Evolutionary conservation across 495 filamentous ascomycete species (phyloP).

Genomic region (Penicillium salamii): DNA sequence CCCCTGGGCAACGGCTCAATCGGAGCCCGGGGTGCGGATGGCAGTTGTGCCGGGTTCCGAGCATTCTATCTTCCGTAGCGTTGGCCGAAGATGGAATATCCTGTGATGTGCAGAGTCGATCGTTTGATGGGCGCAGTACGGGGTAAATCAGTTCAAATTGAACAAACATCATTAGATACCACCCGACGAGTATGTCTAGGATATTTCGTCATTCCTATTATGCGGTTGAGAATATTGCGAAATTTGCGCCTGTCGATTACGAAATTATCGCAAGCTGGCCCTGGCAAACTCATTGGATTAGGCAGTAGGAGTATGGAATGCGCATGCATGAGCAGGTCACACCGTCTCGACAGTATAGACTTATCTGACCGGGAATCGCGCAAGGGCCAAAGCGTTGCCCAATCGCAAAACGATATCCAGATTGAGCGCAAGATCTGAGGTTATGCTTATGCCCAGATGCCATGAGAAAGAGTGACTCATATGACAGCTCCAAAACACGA

Average conservation of each 20-base stretch:
- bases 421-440: no score
- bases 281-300: background rate
- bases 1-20: constrained; percentile 10
- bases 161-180: no score
- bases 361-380: no score
- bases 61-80: background rate
- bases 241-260: no score
- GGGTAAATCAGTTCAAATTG: no score
- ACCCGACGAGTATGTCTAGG: no score
- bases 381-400: no score
- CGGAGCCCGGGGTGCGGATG: constrained; percentile 6
- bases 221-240: no score
- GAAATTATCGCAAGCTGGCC: background rate
- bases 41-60: constrained; percentile 15
- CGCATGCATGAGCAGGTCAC: background rate
- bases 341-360: background rate
- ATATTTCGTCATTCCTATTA: no score
- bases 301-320: background rate
- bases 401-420: no score
- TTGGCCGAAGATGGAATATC: constrained; percentile 11
- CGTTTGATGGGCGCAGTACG: constrained; percentile 7
- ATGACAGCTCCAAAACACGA: background rate
- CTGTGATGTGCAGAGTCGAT: constrained; percentile 4
- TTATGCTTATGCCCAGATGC: background rate
- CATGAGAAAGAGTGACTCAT: constrained; percentile 2